phyloP scores from a whole-genome alignment of 176 grass and related monocot species.

The Lolium perenne region DNA sequence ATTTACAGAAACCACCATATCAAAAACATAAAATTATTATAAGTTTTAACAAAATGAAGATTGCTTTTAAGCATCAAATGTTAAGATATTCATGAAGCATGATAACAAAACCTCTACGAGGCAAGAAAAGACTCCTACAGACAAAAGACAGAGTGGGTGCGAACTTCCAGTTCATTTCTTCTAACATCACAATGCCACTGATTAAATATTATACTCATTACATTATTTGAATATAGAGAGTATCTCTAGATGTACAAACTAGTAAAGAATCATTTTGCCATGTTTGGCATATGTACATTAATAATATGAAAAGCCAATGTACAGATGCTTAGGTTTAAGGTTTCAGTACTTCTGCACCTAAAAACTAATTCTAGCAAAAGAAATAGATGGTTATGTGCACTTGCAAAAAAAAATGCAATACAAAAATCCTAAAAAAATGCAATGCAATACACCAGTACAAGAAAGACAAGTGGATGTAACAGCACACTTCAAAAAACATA shows the following conservation, averaged over 20 bases:
- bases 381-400: not conserved
- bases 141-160: not conserved
- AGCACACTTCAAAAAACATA: conserved; percentile 4
- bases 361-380: not conserved
- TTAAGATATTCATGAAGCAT: conserved; percentile 23
- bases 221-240: conserved; percentile 13
- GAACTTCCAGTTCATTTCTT: conserved; percentile 18
- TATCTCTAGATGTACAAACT: conserved; percentile 21
- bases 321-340: conserved; percentile 5
- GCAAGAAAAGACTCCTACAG: not conserved
- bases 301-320: too few relatives aligned
- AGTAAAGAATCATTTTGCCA: too few relatives aligned
- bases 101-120: not conserved
- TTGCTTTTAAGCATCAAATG: not conserved
- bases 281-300: too few relatives aligned
- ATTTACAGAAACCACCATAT: not conserved
- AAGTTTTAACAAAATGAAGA: not conserved
- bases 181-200: not conserved
- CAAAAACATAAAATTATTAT: conserved; percentile 1
- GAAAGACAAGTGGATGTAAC: not conserved
- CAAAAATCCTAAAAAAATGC: not conserved
- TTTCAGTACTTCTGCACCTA: not conserved
- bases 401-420: not conserved
- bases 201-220: conserved; percentile 1
- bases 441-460: not conserved